Evolutionary conservation across 148 eudicot species (phyloP), one percentile per base, ranked within the genome.

Genomic region (Rhododendron vialii): DNA sequence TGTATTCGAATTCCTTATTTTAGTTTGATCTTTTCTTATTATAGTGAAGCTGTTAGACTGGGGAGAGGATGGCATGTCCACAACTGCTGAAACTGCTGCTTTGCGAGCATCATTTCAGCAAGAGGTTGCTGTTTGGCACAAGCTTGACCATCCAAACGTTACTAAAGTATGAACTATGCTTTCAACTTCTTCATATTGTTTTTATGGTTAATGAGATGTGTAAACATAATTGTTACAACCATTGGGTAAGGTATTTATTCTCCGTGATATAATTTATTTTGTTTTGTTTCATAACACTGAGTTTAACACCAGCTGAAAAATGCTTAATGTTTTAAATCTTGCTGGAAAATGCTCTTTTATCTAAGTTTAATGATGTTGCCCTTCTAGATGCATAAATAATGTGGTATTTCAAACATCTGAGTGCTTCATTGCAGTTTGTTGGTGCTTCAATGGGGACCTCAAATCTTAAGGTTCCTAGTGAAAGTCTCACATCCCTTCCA

Each of bases 401-500:
- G 43, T 15, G 26, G 11, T 38, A 20, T 4, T 74, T 35, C 43
- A 35, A 3, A 35, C 28, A 17, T 74, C 45, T 35, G 82, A 69
- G 2, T 81, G 43, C 24, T 71, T 3, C 30, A 18, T 33, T 18
- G 35, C 67, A 95, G 99, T 96, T 96, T 71, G 85, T 96, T 80
- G 99, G 99, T 81, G 99, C 98, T 85, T 94, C 99, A 45, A 94
- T 95, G 96, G 99, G 98, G 84, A 92, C 95, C 43, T 94, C 94
- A 75, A 89, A 95, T 89, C 96, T 96, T 53, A 93, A 86, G 85
- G 89, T 94, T 51, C 98, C 94, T 30, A 90, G 57, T 81, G 92
- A 84, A 51, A 86, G 63, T 35, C 89, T 81, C 28, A 90, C 89
- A 43, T 84, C 93, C 35, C 84, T 89, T 36, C 95, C 98, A 74